Conservation (phyloP, 2,329 filamentous ascomycete genomes). For the Plenodomus lindquistii region DNA sequence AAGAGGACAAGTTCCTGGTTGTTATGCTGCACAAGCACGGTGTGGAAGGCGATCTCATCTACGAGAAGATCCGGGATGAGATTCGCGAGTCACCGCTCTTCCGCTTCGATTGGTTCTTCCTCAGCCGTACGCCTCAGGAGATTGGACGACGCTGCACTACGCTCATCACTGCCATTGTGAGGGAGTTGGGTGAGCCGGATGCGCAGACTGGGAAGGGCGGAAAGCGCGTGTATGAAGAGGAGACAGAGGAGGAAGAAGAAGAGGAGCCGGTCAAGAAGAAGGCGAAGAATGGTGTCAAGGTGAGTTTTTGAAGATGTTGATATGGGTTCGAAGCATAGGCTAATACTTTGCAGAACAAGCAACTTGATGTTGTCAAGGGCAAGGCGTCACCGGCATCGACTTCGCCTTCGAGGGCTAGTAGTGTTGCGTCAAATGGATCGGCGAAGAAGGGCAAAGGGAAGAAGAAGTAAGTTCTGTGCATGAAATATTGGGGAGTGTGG, state of each 20-base stretch:
- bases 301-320: slow-evolving; percentile 50
- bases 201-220: slow-evolving; percentile 66
- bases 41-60: slow-evolving; percentile 86
- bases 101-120: slow-evolving; percentile 99
- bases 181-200: slow-evolving; percentile 79
- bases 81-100: slow-evolving; percentile 94
- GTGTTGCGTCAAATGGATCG: slow-evolving; percentile 77
- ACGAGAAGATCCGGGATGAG: slow-evolving; percentile 95
- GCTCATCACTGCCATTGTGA: slow-evolving; percentile 87
- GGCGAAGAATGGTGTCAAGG: slow-evolving; percentile 85
- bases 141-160: slow-evolving; percentile 92
- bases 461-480: slow-evolving; percentile 46
- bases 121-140: slow-evolving; percentile 90
- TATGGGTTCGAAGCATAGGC: background rate
- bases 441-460: slow-evolving; percentile 54
- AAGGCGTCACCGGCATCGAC: slow-evolving; percentile 74
- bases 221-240: slow-evolving; percentile 76
- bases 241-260: slow-evolving; percentile 77
- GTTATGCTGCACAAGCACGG: slow-evolving; percentile 92
- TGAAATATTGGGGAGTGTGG: background rate
- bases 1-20: slow-evolving; percentile 93
- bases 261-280: slow-evolving; percentile 92
- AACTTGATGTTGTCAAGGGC: slow-evolving; percentile 84
- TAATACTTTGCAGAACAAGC: slow-evolving; percentile 73
- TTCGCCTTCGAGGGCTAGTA: slow-evolving; percentile 81